Conservation (phyloP, 1,139 yeast genomes). For the Yamadazyma dushanensis region DNA sequence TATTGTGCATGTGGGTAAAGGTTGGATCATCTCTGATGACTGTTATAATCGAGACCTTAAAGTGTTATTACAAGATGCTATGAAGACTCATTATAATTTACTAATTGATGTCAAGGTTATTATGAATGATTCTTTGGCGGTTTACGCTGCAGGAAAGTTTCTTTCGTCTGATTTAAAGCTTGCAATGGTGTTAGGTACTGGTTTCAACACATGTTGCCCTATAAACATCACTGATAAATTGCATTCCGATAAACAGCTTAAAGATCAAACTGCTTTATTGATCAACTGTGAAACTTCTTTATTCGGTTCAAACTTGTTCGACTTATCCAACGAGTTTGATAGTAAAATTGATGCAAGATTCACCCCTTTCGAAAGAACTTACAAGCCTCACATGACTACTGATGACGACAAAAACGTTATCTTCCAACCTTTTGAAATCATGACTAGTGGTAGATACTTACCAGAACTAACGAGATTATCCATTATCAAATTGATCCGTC, state of each 20-base stretch:
- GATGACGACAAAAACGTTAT: slow-evolving; percentile 31
- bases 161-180: slow-evolving; percentile 37
- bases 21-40: slow-evolving; percentile 45
- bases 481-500: slow-evolving; percentile 32
- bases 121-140: slow-evolving; percentile 48
- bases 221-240: slow-evolving; percentile 22
- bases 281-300: slow-evolving; percentile 43
- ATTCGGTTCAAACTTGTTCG: slow-evolving; percentile 37
- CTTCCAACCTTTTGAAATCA: slow-evolving; percentile 56
- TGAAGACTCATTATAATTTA: slow-evolving; percentile 23
- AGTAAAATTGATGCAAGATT: slow-evolving; percentile 27
- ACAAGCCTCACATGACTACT: slow-evolving; percentile 32
- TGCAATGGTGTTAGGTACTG: slow-evolving; percentile 50
- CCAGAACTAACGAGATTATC: slow-evolving; percentile 52
- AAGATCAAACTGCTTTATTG: slow-evolving; percentile 22
- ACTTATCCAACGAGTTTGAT: slow-evolving; percentile 39
- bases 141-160: slow-evolving; percentile 47
- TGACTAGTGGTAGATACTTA: slow-evolving; percentile 57
- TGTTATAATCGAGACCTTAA: slow-evolving; percentile 44
- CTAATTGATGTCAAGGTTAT: slow-evolving; percentile 34
- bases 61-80: slow-evolving; percentile 34
- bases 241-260: slow-evolving; percentile 26
- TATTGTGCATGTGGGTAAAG: slow-evolving; percentile 51
- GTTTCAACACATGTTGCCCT: slow-evolving; percentile 45
- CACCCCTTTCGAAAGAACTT: slow-evolving; percentile 13